Conservation (phyloP, 2,329 filamentous ascomycete species). For the Purpureocillium lavendulum region DNA sequence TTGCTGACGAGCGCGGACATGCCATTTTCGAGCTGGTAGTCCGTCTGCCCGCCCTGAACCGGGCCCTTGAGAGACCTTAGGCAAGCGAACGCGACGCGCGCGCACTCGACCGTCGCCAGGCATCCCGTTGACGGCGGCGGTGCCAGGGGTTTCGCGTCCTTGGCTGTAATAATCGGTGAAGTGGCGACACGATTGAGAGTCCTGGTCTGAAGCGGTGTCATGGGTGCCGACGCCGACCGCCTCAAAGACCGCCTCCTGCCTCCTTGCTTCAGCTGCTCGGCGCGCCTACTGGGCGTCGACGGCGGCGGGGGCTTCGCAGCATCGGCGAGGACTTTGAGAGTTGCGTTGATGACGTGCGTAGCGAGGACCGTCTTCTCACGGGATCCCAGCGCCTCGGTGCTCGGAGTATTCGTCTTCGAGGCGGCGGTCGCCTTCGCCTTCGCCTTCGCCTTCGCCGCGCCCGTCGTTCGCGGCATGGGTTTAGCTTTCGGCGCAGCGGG, state of each 20-base stretch:
- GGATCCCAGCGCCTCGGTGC: slow-evolving; percentile 20
- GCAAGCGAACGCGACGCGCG: slow-evolving; percentile 57
- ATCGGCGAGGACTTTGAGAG: slow-evolving; percentile 61
- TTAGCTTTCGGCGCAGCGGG: slow-evolving; percentile 15
- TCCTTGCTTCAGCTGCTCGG: slow-evolving; percentile 24
- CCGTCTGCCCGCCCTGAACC: slow-evolving; percentile 44
- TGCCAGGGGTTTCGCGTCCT: slow-evolving; percentile 19
- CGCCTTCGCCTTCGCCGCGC: too few species aligned
- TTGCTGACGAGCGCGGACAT: slow-evolving; percentile 63
- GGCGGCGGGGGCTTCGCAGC: slow-evolving; percentile 44
- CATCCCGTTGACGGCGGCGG: slow-evolving; percentile 32
- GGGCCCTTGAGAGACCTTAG: slow-evolving; percentile 50
- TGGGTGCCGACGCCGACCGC: slow-evolving; percentile 48
- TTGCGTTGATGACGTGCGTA: slow-evolving; percentile 63
- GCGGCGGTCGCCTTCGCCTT: slow-evolving; percentile 14
- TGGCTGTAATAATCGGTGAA: slow-evolving; percentile 33
- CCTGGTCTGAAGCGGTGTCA: slow-evolving; percentile 53
- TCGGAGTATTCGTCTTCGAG: slow-evolving; percentile 10
- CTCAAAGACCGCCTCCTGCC: slow-evolving; percentile 33
- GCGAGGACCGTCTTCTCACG: slow-evolving; percentile 59
- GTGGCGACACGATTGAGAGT: slow-evolving; percentile 52
- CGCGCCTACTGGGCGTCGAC: slow-evolving; percentile 21
- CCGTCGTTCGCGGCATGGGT: slow-evolving; percentile 6
- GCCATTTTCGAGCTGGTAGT: slow-evolving; percentile 63
- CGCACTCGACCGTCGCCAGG: slow-evolving; percentile 58